Percentiles rank a stretch among this genome's conserved stretches.
Evolutionary conservation across 2,329 filamentous ascomycete genomes (phyloP).

Genomic region (Aureobasidium leucospermi): DNA sequence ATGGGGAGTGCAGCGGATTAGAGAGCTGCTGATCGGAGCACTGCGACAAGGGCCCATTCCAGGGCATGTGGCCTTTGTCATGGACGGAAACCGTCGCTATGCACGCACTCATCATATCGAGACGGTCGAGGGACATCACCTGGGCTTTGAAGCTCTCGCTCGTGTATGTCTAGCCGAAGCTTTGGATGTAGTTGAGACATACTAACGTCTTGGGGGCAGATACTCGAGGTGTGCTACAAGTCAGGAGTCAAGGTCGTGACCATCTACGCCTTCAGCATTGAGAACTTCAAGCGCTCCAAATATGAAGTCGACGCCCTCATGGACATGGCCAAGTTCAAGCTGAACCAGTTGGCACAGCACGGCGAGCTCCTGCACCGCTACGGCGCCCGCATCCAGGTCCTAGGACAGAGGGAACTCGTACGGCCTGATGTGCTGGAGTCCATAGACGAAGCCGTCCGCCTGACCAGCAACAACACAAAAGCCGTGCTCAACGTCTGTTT

Average conservation of each 20-base stretch:
- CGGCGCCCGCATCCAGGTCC: conserved; percentile 74
- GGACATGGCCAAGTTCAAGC: conserved; percentile 94
- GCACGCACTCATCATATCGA: conserved; percentile 87
- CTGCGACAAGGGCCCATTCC: conserved; percentile 86
- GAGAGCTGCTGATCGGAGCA: conserved; percentile 80
- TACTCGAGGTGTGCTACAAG: conserved; percentile 97
- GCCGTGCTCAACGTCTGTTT: conserved; percentile 90
- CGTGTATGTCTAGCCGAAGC: conserved; percentile 47
- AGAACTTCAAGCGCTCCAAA: conserved; percentile 96
- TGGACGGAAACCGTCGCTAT: conserved; percentile 96
- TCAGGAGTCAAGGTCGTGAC: conserved; percentile 94
- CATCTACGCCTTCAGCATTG: conserved; percentile 96
- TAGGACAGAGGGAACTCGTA: conserved; percentile 78
- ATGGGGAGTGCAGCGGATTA: conserved; percentile 72
- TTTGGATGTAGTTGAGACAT: not conserved
- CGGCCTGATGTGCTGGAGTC: conserved; percentile 82
- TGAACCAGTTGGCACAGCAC: conserved; percentile 85
- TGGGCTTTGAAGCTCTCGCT: conserved; percentile 91
- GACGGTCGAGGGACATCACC: conserved; percentile 89
- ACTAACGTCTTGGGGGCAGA: conserved; percentile 36
- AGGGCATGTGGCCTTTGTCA: conserved; percentile 96
- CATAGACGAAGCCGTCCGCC: conserved; percentile 74
- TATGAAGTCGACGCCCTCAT: conserved; percentile 96
- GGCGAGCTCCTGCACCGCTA: conserved; percentile 90
- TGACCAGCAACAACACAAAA: conserved; percentile 77